Evolutionary conservation across 2,329 filamentous ascomycete species (phyloP).

Genomic region (Aspergillus tamarii): DNA sequence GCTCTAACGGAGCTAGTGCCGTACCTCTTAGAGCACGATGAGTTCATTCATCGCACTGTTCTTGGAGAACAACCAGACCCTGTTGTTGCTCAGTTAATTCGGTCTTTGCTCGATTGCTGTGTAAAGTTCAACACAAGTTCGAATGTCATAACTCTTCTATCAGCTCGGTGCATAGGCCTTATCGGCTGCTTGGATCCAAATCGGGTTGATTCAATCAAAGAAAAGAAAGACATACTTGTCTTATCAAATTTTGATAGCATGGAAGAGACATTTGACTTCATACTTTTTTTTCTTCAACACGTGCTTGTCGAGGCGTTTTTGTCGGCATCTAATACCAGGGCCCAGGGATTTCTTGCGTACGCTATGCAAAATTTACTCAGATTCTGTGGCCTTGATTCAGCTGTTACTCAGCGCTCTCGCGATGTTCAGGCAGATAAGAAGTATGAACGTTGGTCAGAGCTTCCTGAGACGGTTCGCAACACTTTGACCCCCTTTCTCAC

Average conservation of each 20-base stretch:
- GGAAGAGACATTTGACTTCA: slow-evolving; percentile 82
- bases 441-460: slow-evolving; percentile 73
- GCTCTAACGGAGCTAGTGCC: slow-evolving; percentile 75
- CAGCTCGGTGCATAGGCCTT: slow-evolving; percentile 80
- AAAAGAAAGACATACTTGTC: slow-evolving; percentile 82
- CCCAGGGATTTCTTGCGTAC: slow-evolving; percentile 90
- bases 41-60: slow-evolving; percentile 75
- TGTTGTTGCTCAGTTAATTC: slow-evolving; percentile 70
- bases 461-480: slow-evolving; percentile 77
- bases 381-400: slow-evolving; percentile 71
- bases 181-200: slow-evolving; percentile 93
- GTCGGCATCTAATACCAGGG: slow-evolving; percentile 81
- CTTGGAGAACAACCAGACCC: slow-evolving; percentile 82
- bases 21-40: slow-evolving; percentile 74
- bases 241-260: slow-evolving; percentile 80
- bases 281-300: slow-evolving; percentile 80
- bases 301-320: slow-evolving; percentile 90
- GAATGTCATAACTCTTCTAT: slow-evolving; percentile 69
- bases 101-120: slow-evolving; percentile 82
- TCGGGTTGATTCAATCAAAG: slow-evolving; percentile 76
- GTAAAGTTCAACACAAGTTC: slow-evolving; percentile 75
- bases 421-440: slow-evolving; percentile 61
- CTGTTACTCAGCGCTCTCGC: slow-evolving; percentile 54
- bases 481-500: slow-evolving; percentile 85
- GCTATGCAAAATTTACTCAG: slow-evolving; percentile 90